A percentile compares a stretch with the other conserved stretches of the same genome.
phyloP scores from a whole-genome alignment of 768 basidiomycete species.

The Boletus rufocinnamomeus region DNA sequence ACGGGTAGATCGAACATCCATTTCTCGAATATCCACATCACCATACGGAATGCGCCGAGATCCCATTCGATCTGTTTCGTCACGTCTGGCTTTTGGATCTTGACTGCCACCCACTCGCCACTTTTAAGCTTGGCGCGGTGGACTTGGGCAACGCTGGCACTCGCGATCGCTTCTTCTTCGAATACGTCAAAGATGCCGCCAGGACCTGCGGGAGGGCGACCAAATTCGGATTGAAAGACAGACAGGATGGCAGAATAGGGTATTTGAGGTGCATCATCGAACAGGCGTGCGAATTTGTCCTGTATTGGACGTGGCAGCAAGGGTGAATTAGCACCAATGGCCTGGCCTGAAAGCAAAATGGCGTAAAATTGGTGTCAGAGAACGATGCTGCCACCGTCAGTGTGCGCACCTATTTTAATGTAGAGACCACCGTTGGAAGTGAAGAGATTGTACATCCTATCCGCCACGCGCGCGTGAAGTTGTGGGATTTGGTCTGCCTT shows the following conservation, averaged over 20 bases:
- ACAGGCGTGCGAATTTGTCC: constrained; percentile 76
- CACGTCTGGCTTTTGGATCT: constrained; percentile 90
- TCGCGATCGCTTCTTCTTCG: constrained; percentile 75
- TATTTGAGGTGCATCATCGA: constrained; percentile 88
- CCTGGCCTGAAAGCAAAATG: constrained; percentile 51
- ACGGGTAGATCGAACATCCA: constrained; percentile 86
- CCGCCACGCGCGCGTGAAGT: constrained; percentile 83
- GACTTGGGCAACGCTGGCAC: constrained; percentile 92
- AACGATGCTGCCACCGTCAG: not conserved
- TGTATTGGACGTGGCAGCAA: constrained; percentile 83
- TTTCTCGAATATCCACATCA: constrained; percentile 79
- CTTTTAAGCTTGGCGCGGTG: constrained; percentile 68
- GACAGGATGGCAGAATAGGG: constrained; percentile 66
- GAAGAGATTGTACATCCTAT: constrained; percentile 73
- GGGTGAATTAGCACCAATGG: constrained; percentile 83
- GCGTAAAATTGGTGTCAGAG: not conserved
- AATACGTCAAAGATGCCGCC: constrained; percentile 79
- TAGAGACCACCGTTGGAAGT: constrained; percentile 83
- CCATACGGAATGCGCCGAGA: constrained; percentile 63
- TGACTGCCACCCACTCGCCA: constrained; percentile 82
- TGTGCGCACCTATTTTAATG: constrained; percentile 69
- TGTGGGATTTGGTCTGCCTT: constrained; percentile 73
- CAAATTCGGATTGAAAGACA: constrained; percentile 73
- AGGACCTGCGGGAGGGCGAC: constrained; percentile 61
- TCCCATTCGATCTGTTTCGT: constrained; percentile 87